Evolutionary conservation across 768 basidiomycete genomes (phyloP).

Genomic region (Auriculariales sp.): DNA sequence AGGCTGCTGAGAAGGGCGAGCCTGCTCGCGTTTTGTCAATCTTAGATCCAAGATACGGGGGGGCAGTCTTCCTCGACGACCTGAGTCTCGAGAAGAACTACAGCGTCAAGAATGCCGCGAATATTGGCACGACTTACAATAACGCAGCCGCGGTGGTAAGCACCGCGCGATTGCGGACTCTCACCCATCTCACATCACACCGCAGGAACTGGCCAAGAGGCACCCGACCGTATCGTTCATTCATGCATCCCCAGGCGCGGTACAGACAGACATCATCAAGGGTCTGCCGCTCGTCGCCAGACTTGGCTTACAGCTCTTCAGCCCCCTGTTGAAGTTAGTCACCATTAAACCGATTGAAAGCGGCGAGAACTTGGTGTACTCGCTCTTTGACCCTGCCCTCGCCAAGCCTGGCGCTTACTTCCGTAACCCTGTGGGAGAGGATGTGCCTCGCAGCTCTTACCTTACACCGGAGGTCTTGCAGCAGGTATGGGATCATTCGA

Average conservation of each 20-base stretch:
- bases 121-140: constrained; percentile 28
- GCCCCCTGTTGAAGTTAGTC: background rate
- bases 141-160: constrained; percentile 37
- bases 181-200: background rate
- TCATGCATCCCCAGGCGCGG: constrained; percentile 4
- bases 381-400: background rate
- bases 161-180: too few species aligned
- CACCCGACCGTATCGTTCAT: constrained; percentile 6
- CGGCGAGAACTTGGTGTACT: constrained; percentile 1
- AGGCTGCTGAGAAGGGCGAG: constrained; percentile 30
- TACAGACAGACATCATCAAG: background rate
- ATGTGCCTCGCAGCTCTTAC: background rate
- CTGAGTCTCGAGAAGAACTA: constrained; percentile 36
- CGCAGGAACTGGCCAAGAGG: constrained; percentile 1
- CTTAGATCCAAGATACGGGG: constrained; percentile 21
- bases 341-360: background rate
- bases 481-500: constrained; percentile 3
- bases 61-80: constrained; percentile 28
- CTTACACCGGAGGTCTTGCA: background rate
- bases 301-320: background rate
- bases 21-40: constrained; percentile 37
- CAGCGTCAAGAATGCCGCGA: constrained; percentile 18
- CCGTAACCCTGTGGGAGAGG: constrained; percentile 1
- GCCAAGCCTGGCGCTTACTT: constrained; percentile 1
- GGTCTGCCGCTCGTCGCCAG: background rate